phyloP scores from a whole-genome alignment of 345 rosid species.

The Geranium brycei region DNA sequence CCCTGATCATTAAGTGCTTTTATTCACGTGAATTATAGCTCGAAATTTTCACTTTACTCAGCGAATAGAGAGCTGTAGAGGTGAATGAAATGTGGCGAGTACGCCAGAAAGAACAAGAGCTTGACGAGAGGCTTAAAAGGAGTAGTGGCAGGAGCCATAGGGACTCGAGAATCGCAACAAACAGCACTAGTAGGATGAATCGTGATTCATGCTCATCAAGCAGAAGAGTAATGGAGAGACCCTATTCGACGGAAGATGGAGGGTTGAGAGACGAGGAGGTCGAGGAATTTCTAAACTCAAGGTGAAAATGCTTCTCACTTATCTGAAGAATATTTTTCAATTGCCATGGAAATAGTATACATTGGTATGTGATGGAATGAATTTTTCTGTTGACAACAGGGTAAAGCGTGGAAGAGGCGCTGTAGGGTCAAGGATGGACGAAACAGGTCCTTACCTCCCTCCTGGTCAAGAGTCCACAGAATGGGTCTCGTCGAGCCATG shows the following conservation, averaged over 20 bases:
- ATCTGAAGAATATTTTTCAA: neutral
- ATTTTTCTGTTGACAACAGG: too few relatives aligned
- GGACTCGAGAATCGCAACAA: slow-evolving; percentile 12
- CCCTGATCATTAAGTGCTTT: too few relatives aligned
- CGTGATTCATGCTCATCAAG: slow-evolving; percentile 28
- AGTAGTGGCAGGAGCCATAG: slow-evolving; percentile 16
- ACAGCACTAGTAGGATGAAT: slow-evolving; percentile 10
- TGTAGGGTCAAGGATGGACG: slow-evolving; percentile 46
- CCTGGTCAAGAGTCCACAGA: slow-evolving; percentile 15
- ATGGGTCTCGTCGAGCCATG: slow-evolving; percentile 14
- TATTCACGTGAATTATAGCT: too few relatives aligned
- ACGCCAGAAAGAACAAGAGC: slow-evolving; percentile 60
- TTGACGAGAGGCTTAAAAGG: slow-evolving; percentile 31
- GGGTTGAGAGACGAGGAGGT: slow-evolving; percentile 69
- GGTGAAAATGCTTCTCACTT: slow-evolving; percentile 20
- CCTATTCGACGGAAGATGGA: slow-evolving; percentile 26
- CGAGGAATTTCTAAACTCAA: slow-evolving; percentile 65
- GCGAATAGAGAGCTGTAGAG: slow-evolving; percentile 76
- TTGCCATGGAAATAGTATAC: neutral
- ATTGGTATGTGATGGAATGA: neutral
- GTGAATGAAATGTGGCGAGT: slow-evolving; percentile 76
- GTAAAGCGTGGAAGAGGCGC: too few relatives aligned
- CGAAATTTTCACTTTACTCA: slow-evolving; percentile 11
- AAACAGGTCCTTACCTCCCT: slow-evolving; percentile 70
- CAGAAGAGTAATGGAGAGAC: slow-evolving; percentile 14